Evolutionary conservation across 345 rosid species (phyloP).

Genomic region (Populus deltoides): DNA sequence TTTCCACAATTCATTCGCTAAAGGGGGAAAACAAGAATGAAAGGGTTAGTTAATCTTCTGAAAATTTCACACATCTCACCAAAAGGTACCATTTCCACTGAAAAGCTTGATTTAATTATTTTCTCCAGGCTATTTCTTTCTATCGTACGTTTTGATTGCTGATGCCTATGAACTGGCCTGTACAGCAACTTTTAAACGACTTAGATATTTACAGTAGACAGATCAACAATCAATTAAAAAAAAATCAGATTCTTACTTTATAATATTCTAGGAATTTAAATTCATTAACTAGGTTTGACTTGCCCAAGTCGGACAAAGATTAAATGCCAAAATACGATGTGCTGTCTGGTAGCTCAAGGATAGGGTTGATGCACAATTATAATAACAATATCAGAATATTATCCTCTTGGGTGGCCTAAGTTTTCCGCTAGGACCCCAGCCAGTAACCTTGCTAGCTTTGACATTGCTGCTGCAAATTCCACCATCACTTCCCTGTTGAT

Average conservation of each 20-base stretch:
- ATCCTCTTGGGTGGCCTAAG: conserved; percentile 25
- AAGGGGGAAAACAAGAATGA: no score
- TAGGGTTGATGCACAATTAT: neutral
- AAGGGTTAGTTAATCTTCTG: no score
- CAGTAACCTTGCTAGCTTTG: conserved; percentile 47
- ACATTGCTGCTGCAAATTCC: conserved; percentile 51
- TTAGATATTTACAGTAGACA: neutral
- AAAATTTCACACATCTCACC: neutral
- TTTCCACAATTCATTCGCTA: no score
- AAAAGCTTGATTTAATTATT: conserved; percentile 8
- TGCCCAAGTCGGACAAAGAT: neutral
- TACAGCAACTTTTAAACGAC: conserved; percentile 38
- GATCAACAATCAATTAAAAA: no score
- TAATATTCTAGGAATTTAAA: neutral
- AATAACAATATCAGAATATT: neutral
- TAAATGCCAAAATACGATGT: neutral
- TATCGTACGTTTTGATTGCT: conserved; percentile 6
- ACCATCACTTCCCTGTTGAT: conserved; percentile 44
- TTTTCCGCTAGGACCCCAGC: conserved; percentile 47
- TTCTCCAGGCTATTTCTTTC: neutral
- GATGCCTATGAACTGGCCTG: conserved; percentile 31
- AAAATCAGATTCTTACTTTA: neutral
- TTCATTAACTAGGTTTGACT: neutral
- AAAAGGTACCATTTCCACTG: conserved; percentile 15
- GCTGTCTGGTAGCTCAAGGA: neutral